Conservation (phyloP, 495 filamentous ascomycete species). For the Neurospora cerealis region DNA sequence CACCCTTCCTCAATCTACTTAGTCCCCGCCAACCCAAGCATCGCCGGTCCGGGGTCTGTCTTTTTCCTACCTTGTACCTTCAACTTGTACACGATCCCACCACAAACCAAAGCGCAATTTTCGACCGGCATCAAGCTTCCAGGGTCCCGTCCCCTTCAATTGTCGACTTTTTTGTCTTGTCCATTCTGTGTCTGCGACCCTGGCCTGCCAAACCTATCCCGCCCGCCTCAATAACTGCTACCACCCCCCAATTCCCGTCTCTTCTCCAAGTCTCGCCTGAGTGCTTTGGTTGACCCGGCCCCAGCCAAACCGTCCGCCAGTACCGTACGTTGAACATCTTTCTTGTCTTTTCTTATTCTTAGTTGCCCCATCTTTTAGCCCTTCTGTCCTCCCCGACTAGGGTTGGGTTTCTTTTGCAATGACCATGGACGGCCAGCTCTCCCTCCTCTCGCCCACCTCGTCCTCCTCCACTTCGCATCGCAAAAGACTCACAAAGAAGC, state of each 20-base stretch:
- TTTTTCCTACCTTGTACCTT: background rate
- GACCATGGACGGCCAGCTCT: constrained; percentile 32
- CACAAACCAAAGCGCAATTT: constrained; percentile 20
- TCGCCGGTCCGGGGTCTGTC: background rate
- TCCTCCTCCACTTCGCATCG: constrained; percentile 32
- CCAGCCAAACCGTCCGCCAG: background rate
- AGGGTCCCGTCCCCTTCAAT: background rate
- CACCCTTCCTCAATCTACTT: background rate
- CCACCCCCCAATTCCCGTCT: constrained; percentile 1
- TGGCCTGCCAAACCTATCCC: constrained; percentile 6
- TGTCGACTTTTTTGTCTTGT: background rate
- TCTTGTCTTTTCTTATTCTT: constrained; percentile 13
- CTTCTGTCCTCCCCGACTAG: constrained; percentile 10
- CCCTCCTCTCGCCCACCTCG: constrained; percentile 15
- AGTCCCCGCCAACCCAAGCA: background rate
- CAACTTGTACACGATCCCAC: background rate
- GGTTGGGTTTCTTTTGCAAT: constrained; percentile 13
- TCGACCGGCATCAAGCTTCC: constrained; percentile 5
- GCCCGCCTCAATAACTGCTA: constrained; percentile 18
- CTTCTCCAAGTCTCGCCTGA: background rate
- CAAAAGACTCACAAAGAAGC: constrained; percentile 45
- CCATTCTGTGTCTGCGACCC: constrained; percentile 5
- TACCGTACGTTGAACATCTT: constrained; percentile 7
- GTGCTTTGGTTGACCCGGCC: background rate
- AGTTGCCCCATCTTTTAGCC: constrained; percentile 20